These are phyloP conservation scores for Naganishia onofrii DNA, from an alignment of 768 basidiomycete genomes.

Conservation along the genomic window DNA sequence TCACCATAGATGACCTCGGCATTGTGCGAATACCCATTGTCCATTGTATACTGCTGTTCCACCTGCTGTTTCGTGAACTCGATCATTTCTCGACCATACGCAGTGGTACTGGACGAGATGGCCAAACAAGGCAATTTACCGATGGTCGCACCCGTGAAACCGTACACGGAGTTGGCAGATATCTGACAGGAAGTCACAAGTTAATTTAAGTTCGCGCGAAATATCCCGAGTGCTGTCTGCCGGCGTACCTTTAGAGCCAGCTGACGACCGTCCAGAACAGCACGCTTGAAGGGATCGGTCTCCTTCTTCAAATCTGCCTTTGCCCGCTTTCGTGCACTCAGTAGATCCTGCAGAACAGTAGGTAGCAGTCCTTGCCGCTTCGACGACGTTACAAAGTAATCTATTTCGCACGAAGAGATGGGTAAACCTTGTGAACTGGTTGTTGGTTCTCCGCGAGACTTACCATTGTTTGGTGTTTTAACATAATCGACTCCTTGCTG, in stretches of 20 bases:
- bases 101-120: slow-evolving; percentile 91
- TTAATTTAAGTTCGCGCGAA: background rate
- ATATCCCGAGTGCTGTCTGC: background rate
- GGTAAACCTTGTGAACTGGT: background rate
- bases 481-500: slow-evolving; percentile 86
- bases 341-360: slow-evolving; percentile 86
- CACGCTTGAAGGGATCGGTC: slow-evolving; percentile 92
- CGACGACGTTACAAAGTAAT: slow-evolving; percentile 72
- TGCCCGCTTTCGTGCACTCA: slow-evolving; percentile 87
- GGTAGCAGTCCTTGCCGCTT: slow-evolving; percentile 86
- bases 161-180: slow-evolving; percentile 97
- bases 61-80: slow-evolving; percentile 93
- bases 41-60: slow-evolving; percentile 77
- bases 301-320: slow-evolving; percentile 95
- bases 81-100: slow-evolving; percentile 99
- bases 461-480: slow-evolving; percentile 93
- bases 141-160: slow-evolving; percentile 95
- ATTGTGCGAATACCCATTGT: slow-evolving; percentile 79
- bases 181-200: slow-evolving; percentile 62
- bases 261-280: slow-evolving; percentile 94
- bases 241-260: slow-evolving; percentile 79
- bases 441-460: slow-evolving; percentile 8
- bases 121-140: slow-evolving; percentile 93
- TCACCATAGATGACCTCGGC: slow-evolving; percentile 97
- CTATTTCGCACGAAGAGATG: slow-evolving; percentile 54